Percentiles rank a stretch among this genome's conserved stretches.
Conservation (phyloP, 2,329 filamentous ascomycete species). For the Alternaria burnsii region DNA sequence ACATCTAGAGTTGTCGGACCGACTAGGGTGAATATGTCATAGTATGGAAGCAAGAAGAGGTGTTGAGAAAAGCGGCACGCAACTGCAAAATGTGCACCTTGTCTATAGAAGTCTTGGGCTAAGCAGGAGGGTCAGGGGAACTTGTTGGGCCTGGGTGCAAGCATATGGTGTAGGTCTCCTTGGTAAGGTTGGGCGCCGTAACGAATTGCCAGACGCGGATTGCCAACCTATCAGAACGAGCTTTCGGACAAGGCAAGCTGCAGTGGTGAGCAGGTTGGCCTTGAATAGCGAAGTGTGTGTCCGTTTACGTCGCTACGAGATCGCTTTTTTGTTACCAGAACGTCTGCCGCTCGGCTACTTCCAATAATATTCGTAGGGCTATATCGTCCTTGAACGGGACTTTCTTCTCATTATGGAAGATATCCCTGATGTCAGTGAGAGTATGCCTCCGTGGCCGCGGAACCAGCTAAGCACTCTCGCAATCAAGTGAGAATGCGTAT, state of each 20-base stretch:
- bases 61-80: background rate
- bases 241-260: background rate
- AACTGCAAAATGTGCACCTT: background rate
- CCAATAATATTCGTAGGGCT: background rate
- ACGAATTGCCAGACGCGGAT: background rate
- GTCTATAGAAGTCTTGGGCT: background rate
- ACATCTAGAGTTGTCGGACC: slow-evolving; percentile 10
- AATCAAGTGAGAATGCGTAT: background rate
- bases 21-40: slow-evolving; percentile 5
- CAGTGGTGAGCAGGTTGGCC: background rate
- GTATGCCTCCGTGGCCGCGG: slow-evolving; percentile 1
- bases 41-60: background rate
- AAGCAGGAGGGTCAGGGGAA: background rate
- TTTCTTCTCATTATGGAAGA: background rate
- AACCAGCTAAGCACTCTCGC: background rate
- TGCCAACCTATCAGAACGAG: background rate
- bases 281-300: background rate
- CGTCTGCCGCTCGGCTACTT: background rate
- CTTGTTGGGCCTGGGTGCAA: background rate
- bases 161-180: background rate
- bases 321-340: background rate
- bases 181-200: background rate
- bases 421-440: background rate
- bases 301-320: background rate
- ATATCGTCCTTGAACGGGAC: background rate